A percentile compares a stretch with the other conserved stretches of the same genome.
Evolutionary conservation across 345 rosid species (phyloP).

Genomic region (Salix viminalis): DNA sequence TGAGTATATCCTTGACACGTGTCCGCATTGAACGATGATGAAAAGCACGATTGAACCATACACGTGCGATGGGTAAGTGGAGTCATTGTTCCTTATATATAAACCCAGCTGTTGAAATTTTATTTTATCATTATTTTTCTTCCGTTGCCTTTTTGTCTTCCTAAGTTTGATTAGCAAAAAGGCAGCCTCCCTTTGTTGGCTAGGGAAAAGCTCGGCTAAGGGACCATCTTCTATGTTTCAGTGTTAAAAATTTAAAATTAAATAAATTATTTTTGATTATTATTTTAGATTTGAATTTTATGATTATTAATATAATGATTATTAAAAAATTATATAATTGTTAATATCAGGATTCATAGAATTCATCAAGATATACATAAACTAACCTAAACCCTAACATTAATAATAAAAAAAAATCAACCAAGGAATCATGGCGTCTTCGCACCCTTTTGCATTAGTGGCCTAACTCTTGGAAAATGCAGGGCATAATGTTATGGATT

Average conservation of each 20-base stretch:
- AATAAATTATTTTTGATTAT: no score
- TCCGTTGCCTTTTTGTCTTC: not conserved
- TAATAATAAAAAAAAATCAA: rapidly evolving
- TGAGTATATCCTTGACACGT: not conserved
- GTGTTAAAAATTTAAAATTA: no score
- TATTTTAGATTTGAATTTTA: no score
- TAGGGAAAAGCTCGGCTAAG: not conserved
- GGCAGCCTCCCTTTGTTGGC: not conserved
- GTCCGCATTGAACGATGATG: not conserved
- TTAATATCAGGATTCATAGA: rapidly evolving
- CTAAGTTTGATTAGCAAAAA: not conserved
- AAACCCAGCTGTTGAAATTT: not conserved
- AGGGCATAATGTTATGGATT: not conserved
- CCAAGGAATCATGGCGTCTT: not conserved
- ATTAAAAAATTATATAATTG: no score
- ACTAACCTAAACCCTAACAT: rapidly evolving
- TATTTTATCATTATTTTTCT: not conserved
- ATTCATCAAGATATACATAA: no score
- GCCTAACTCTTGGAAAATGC: not conserved
- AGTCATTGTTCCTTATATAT: not conserved
- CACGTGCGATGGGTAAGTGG: not conserved
- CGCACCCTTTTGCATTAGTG: not conserved
- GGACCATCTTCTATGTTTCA: not conserved
- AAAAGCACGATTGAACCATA: not conserved
- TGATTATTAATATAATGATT: no score